phyloP scores from a whole-genome alignment of 2,329 filamentous ascomycete genomes.

The Cercospora nicotianae region DNA sequence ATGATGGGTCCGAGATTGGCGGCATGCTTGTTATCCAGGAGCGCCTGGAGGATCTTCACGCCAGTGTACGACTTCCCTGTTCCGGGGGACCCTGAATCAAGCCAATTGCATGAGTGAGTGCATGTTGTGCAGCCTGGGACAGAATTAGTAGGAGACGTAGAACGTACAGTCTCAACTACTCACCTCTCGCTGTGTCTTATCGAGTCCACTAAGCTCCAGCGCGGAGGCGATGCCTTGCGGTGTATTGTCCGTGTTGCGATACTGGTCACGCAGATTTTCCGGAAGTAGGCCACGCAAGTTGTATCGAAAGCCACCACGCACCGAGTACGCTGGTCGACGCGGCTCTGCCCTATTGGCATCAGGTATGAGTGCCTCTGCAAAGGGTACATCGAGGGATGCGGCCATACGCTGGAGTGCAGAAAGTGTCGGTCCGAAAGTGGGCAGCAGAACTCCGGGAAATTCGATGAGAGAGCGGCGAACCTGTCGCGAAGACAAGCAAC shows the following conservation, averaged over 20 bases:
- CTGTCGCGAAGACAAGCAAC: background rate
- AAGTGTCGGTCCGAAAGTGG: slow-evolving; percentile 60
- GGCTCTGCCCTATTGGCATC: no score
- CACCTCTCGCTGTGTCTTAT: no score
- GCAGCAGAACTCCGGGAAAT: slow-evolving; percentile 61
- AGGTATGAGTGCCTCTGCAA: slow-evolving; percentile 12
- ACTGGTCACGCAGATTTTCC: no score
- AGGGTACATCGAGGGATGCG: slow-evolving; percentile 32
- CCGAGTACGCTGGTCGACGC: no score
- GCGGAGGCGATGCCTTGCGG: no score
- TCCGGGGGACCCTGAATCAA: slow-evolving; percentile 73
- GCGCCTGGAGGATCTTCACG: slow-evolving; percentile 58
- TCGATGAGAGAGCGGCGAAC: slow-evolving; percentile 51
- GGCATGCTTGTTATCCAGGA: slow-evolving; percentile 53
- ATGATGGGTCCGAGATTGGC: slow-evolving; percentile 61
- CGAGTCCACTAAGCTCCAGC: no score
- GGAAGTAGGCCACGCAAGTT: no score
- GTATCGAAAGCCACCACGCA: no score
- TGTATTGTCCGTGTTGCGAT: no score
- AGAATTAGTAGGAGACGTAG: no score
- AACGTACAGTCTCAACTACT: no score
- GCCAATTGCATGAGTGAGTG: slow-evolving; percentile 56
- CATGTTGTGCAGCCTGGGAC: slow-evolving; percentile 52
- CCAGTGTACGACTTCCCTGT: slow-evolving; percentile 74
- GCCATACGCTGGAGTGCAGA: slow-evolving; percentile 57